Percentiles rank a stretch among this genome's conserved stretches.
These are phyloP conservation scores for Stagonosporopsis vannaccii DNA, from an alignment of 2,329 filamentous ascomycete genomes.

Conservation along the genomic window DNA sequence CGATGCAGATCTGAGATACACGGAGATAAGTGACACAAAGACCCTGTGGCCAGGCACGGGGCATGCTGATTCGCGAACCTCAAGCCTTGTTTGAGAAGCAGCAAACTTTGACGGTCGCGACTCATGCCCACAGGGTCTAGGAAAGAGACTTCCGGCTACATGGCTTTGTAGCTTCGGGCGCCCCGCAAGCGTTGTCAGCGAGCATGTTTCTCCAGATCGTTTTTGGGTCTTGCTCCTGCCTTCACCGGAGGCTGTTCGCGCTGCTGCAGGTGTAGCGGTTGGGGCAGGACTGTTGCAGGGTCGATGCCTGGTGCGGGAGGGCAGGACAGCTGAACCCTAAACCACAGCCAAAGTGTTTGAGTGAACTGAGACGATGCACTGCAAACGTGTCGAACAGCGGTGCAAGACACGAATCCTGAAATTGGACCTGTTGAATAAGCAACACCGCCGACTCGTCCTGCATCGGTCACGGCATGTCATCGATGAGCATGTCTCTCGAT, in stretches of 20 bases:
- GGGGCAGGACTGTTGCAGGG: slow-evolving; percentile 7
- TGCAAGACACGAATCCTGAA: not conserved
- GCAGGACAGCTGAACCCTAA: slow-evolving; percentile 1
- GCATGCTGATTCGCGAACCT: slow-evolving; percentile 2
- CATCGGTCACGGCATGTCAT: slow-evolving; percentile 1
- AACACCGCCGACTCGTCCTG: not conserved
- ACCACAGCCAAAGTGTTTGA: not conserved
- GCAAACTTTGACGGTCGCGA: slow-evolving; percentile 18
- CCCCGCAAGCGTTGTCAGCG: slow-evolving; percentile 7
- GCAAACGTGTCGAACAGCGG: slow-evolving; percentile 4
- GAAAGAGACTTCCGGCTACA: slow-evolving; percentile 2
- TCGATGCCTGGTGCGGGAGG: slow-evolving; percentile 5
- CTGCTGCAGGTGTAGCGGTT: slow-evolving; percentile 9
- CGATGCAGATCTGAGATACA: slow-evolving; percentile 5
- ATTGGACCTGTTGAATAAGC: not conserved
- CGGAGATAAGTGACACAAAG: not conserved
- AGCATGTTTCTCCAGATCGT: slow-evolving; percentile 14
- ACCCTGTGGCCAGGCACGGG: slow-evolving; percentile 3
- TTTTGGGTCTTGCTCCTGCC: slow-evolving; percentile 14
- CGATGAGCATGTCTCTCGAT: not conserved
- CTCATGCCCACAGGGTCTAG: slow-evolving; percentile 8
- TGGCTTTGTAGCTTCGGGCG: slow-evolving; percentile 8
- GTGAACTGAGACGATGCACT: not conserved
- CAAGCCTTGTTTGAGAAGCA: slow-evolving; percentile 12
- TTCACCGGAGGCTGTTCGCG: slow-evolving; percentile 13